phyloP scores from a whole-genome alignment of 2,329 filamentous ascomycete genomes.

The Microdochium bolleyi region DNA sequence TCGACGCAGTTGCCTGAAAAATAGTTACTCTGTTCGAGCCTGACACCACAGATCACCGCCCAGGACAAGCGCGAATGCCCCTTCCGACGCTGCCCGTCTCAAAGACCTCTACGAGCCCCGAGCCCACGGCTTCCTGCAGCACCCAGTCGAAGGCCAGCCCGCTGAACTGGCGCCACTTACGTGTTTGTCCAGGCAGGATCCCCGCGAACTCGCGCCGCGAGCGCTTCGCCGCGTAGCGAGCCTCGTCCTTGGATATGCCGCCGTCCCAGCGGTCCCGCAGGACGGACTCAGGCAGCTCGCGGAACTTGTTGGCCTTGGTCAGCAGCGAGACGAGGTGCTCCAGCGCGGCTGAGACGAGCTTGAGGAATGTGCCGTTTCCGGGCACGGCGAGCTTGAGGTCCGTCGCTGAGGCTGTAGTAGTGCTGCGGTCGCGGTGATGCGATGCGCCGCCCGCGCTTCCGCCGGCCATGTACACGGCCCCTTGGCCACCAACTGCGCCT shows the following conservation, averaged over 20 bases:
- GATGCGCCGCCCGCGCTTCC: slow-evolving; percentile 36
- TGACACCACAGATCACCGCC: neutral
- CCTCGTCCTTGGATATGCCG: slow-evolving; percentile 40
- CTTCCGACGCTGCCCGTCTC: slow-evolving; percentile 67
- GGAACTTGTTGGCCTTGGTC: slow-evolving; percentile 45
- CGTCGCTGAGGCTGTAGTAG: slow-evolving; percentile 10
- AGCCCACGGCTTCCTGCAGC: slow-evolving; percentile 61
- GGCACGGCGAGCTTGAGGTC: slow-evolving; percentile 55
- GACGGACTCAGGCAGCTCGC: slow-evolving; percentile 54
- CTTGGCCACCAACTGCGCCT: slow-evolving; percentile 61
- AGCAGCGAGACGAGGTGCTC: slow-evolving; percentile 54
- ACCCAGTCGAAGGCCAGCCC: slow-evolving; percentile 66
- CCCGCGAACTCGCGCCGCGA: slow-evolving; percentile 47
- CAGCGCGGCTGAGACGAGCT: slow-evolving; percentile 53
- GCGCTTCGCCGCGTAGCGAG: slow-evolving; percentile 36
- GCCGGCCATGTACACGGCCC: slow-evolving; percentile 55
- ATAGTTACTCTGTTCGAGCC: neutral
- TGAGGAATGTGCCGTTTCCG: slow-evolving; percentile 58
- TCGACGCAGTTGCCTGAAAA: neutral
- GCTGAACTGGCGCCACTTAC: slow-evolving; percentile 63
- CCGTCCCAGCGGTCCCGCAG: slow-evolving; percentile 66
- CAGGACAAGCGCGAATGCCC: slow-evolving; percentile 43
- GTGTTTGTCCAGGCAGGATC: slow-evolving; percentile 51
- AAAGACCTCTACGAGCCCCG: slow-evolving; percentile 65
- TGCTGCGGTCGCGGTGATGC: slow-evolving; percentile 28